phyloP scores from a whole-genome alignment of 306 rosid genomes.

The Lablab purpureus region DNA sequence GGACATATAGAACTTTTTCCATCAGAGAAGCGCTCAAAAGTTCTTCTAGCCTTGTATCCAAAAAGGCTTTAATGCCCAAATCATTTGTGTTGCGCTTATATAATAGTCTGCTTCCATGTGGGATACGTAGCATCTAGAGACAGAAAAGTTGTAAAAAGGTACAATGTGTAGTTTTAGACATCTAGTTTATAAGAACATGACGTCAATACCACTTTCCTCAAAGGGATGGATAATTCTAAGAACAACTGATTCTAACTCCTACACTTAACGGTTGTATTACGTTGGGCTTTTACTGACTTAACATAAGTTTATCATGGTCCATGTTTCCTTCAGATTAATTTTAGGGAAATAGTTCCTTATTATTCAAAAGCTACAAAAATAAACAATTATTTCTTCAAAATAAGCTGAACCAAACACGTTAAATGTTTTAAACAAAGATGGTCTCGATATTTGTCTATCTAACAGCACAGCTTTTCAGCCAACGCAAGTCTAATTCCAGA shows the following conservation, averaged over 20 bases:
- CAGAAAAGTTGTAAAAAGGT: neutral
- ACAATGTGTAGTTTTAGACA: neutral
- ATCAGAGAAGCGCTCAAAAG: too few species aligned
- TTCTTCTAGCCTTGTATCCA: too few species aligned
- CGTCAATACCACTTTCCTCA: slow-evolving; percentile 12
- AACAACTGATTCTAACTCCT: slow-evolving; percentile 12
- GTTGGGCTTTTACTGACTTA: neutral
- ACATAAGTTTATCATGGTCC: neutral
- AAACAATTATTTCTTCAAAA: slow-evolving; percentile 1
- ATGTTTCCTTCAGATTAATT: neutral
- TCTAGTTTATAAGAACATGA: neutral
- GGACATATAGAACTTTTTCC: too few species aligned
- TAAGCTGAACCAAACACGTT: neutral
- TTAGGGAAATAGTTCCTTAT: neutral
- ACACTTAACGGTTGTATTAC: slow-evolving; percentile 10
- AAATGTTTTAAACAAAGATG: neutral
- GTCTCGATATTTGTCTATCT: neutral
- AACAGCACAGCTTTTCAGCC: slow-evolving; percentile 26
- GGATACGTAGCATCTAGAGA: neutral
- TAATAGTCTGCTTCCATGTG: neutral
- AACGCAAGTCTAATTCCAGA: slow-evolving; percentile 4
- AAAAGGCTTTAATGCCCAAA: neutral
- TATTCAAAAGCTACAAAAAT: neutral
- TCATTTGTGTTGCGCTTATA: neutral
- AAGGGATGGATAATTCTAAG: neutral